phyloP scores from a whole-genome alignment of 1,284 basidiomycete genomes.

The Irpex sp. region DNA sequence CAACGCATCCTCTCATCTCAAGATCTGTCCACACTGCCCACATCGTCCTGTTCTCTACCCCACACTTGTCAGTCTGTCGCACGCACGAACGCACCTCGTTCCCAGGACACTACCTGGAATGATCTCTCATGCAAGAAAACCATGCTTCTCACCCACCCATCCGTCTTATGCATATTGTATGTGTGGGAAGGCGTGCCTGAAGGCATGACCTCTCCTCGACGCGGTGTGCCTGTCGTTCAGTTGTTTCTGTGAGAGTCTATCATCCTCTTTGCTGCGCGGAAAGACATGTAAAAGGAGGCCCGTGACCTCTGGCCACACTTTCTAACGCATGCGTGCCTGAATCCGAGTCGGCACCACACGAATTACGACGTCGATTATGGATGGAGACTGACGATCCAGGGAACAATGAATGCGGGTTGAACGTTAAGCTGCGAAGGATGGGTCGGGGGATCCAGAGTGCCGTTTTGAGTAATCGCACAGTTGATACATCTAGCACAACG shows the following conservation, averaged over 20 bases:
- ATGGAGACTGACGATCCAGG: neutral
- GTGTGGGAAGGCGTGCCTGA: neutral
- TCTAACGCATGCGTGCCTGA: neutral
- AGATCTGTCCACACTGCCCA: neutral
- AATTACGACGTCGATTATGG: neutral
- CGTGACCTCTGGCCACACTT: neutral
- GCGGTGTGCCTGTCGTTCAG: neutral
- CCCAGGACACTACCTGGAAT: neutral
- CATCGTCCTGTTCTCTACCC: neutral
- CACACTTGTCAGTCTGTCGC: neutral
- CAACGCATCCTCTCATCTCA: neutral
- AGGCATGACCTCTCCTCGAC: neutral
- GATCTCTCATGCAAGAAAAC: neutral
- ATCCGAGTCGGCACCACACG: neutral
- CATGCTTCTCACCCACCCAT: neutral
- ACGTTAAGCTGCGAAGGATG: neutral
- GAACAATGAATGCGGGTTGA: neutral
- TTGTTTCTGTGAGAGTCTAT: neutral
- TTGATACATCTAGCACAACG: neutral
- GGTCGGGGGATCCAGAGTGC: neutral
- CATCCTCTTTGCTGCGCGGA: neutral
- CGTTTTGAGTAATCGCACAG: neutral
- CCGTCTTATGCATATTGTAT: neutral
- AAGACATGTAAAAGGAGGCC: neutral
- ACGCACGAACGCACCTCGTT: neutral